A percentile compares a stretch with the other conserved stretches of the same genome.
Evolutionary conservation across 148 eudicot species (phyloP).

Genomic region (Cornus kousa): DNA sequence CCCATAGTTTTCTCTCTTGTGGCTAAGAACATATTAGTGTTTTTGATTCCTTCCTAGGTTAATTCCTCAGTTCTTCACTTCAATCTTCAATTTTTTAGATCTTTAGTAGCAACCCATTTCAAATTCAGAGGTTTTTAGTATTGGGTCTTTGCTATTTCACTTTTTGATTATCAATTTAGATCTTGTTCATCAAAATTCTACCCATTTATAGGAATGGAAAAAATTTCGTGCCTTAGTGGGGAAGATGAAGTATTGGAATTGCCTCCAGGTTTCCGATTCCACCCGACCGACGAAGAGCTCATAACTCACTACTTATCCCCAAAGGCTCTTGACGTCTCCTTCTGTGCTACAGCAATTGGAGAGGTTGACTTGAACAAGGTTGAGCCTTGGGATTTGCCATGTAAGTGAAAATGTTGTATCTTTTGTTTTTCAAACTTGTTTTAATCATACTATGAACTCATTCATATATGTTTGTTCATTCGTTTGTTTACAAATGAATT

Average conservation of each 20-base stretch:
- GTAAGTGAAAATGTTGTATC: constrained; percentile 38
- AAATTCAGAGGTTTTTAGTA: not conserved
- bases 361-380: constrained; percentile 87
- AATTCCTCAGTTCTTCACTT: not conserved
- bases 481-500: not conserved
- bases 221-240: constrained; percentile 5
- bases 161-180: not conserved
- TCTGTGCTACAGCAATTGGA: constrained; percentile 56
- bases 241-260: constrained; percentile 62
- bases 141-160: constrained; percentile 7
- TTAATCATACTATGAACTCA: not conserved
- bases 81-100: not conserved
- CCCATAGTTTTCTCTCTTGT: not conserved
- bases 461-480: no score
- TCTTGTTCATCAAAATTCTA: not conserved
- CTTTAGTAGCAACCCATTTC: not conserved
- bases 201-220: constrained; percentile 32
- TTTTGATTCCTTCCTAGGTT: not conserved
- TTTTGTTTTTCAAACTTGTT: not conserved
- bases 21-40: not conserved
- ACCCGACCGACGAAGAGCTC: constrained; percentile 92
- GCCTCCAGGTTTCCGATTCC: constrained; percentile 91
- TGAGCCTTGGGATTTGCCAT: constrained; percentile 95
- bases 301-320: constrained; percentile 64
- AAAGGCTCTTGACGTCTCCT: constrained; percentile 48